These are phyloP conservation scores for Podila minutissima DNA, from an alignment of 192 early-diverging fungal species.

Conservation along the genomic window DNA sequence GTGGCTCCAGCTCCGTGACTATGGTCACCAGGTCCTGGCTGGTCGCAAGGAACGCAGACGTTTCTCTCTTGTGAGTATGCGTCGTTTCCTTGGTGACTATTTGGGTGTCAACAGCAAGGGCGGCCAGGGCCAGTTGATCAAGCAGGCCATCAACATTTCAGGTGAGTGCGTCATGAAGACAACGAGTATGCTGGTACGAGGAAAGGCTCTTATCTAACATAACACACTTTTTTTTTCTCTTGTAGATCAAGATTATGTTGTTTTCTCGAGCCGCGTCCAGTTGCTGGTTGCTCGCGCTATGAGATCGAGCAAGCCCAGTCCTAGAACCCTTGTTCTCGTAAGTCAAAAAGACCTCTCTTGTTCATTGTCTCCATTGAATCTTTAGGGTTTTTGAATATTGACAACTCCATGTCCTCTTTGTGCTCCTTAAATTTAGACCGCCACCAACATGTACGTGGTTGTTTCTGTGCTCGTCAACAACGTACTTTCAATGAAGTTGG, in stretches of 20 bases:
- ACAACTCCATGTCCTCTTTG: not conserved
- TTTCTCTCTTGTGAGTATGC: constrained; percentile 81
- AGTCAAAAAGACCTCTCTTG: not conserved
- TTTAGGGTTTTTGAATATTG: not conserved
- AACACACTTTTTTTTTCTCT: not conserved
- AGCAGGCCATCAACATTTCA: constrained; percentile 57
- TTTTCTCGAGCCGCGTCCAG: constrained; percentile 71
- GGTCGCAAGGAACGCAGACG: constrained; percentile 93
- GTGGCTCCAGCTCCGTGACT: constrained; percentile 92
- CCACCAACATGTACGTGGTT: constrained; percentile 65
- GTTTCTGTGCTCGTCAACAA: constrained; percentile 65
- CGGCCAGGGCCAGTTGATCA: constrained; percentile 56
- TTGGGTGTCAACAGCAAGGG: constrained; percentile 68
- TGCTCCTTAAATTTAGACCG: constrained; percentile 53
- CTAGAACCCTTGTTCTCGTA: constrained; percentile 75
- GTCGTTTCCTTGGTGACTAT: constrained; percentile 94
- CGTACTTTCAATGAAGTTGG: constrained; percentile 60
- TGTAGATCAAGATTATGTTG: constrained; percentile 58
- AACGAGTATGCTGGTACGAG: not conserved
- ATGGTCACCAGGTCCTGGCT: constrained; percentile 90
- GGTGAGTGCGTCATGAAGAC: constrained; percentile 13
- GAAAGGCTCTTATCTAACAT: not conserved
- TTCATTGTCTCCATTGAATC: not conserved
- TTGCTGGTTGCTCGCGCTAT: constrained; percentile 74
- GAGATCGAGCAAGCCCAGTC: constrained; percentile 78